Conservation (phyloP, 1,284 basidiomycete species). For the Mrakiaceae sp. region DNA sequence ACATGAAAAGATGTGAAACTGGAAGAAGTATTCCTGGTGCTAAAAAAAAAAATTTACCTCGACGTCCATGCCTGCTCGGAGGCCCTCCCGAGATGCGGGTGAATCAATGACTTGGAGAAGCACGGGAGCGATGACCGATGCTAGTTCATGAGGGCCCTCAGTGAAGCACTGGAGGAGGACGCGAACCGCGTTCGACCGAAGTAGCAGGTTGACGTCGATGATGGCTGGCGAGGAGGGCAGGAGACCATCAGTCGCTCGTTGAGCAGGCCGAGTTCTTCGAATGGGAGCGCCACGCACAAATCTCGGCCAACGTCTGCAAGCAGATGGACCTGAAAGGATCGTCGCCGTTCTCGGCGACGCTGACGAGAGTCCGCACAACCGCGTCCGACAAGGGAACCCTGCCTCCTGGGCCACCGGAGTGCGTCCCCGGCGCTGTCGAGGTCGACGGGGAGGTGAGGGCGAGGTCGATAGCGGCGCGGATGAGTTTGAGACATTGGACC, state of each 20-base stretch:
- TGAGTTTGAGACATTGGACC: conserved; percentile 85
- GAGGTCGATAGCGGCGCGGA: conserved; percentile 48
- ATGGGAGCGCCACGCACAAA: conserved; percentile 46
- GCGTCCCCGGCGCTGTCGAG: conserved; percentile 23
- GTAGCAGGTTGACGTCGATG: conserved; percentile 74
- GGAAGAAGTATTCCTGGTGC: neutral
- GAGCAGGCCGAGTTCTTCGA: neutral
- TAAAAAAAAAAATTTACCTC: conserved; percentile 48
- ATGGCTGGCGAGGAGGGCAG: conserved; percentile 42
- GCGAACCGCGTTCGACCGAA: conserved; percentile 72
- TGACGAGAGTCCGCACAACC: conserved; percentile 74
- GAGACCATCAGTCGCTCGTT: neutral
- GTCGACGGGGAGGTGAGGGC: conserved; percentile 39
- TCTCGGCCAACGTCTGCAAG: conserved; percentile 82
- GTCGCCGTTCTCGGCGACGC: conserved; percentile 85
- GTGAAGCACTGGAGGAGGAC: conserved; percentile 74
- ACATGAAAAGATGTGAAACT: conserved; percentile 19
- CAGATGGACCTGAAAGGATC: conserved; percentile 77
- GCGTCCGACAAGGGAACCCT: conserved; percentile 41
- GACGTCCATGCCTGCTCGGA: conserved; percentile 74
- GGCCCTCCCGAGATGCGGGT: conserved; percentile 66
- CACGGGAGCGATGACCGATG: conserved; percentile 68
- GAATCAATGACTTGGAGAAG: conserved; percentile 79
- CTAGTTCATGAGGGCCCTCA: conserved; percentile 76
- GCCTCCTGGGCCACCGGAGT: conserved; percentile 16